Evolutionary conservation across 331 rosid genomes (phyloP), one percentile per base, ranked within the genome.

Genomic region (Quercus phellos): DNA sequence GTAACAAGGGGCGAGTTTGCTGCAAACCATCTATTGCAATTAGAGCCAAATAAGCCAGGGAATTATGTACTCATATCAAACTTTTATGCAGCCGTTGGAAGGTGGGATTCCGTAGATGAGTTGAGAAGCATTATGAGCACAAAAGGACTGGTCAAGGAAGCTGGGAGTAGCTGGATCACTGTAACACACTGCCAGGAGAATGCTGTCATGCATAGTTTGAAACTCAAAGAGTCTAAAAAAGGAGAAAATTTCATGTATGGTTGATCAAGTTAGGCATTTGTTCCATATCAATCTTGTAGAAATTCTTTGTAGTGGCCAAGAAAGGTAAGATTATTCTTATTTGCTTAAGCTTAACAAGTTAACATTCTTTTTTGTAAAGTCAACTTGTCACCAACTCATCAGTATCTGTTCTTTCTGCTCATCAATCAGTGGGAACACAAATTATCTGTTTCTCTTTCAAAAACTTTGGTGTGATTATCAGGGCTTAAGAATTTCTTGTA

Each of bases 101-200:
- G 80, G 84, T 88, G 93, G 91, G 88, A 88, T 75, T 73, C 73
- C 66, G 94, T 85, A n/a, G 92, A 82, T 51, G 84, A 86, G 53
- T 7, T 88, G 74, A 88, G 94, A 84, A 77, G 83, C 46, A 55
- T 67, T 50, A 87, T 87, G 89, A 78, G 75, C 72, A 73, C 70
- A 68, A 88, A 88, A 74, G 90, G 92, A 43, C 74, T 86, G 79
- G 61, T 60, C 75, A 86, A 89, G 85, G 96, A 86, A 77, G 85
- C 86, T 76, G 92, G 89, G 35, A 89, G 86, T 81, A 88, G 94
- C 76, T 83, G 84, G 87, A 74, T 86, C 50, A 59, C 82, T 67
- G 81, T 73, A 30, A 53, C 26, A 1, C 58, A 55, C 81, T 66
- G 71, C 81, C 76, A 61, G 58, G 75, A 75, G 78, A 75, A 55